Evolutionary conservation across 257 asterid genomes (phyloP).

Genomic region (Verbena officinalis): DNA sequence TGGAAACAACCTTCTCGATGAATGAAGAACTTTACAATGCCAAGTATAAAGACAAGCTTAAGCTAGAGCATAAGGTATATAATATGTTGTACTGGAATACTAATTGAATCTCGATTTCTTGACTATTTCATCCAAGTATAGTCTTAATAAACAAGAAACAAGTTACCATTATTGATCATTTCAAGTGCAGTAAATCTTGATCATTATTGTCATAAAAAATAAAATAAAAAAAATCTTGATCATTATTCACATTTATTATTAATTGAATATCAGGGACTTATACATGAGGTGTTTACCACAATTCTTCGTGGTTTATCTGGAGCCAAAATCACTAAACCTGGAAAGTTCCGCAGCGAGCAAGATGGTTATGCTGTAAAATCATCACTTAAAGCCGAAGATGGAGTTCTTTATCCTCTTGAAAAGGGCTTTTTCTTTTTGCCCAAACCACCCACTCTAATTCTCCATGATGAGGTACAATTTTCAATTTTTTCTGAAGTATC

Average conservation of each 20-base stretch:
- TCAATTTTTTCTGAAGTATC: background rate
- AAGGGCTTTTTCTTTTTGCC: slow-evolving; percentile 87
- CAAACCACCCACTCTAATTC: slow-evolving; percentile 78
- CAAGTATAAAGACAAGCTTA: slow-evolving; percentile 75
- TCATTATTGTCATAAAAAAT: too few species aligned
- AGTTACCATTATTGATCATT: too few species aligned
- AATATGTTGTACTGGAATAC: slow-evolving; percentile 6
- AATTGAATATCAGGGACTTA: slow-evolving; percentile 52
- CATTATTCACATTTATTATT: background rate
- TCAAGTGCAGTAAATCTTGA: background rate
- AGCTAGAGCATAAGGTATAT: slow-evolving; percentile 59
- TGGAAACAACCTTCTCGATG: slow-evolving; percentile 59
- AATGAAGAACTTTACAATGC: slow-evolving; percentile 67
- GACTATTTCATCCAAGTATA: background rate
- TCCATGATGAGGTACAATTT: slow-evolving; percentile 66
- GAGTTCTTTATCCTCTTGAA: slow-evolving; percentile 79
- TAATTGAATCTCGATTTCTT: background rate
- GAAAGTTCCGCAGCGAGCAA: slow-evolving; percentile 67
- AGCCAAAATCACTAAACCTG: slow-evolving; percentile 73
- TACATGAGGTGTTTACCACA: slow-evolving; percentile 59
- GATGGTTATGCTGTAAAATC: slow-evolving; percentile 82
- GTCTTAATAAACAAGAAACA: background rate
- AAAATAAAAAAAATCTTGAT: too few species aligned
- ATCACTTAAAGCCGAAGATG: slow-evolving; percentile 87
- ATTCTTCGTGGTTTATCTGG: slow-evolving; percentile 78